Conservation (phyloP, 2,329 filamentous ascomycete genomes). For the Apiospora malaysiana region DNA sequence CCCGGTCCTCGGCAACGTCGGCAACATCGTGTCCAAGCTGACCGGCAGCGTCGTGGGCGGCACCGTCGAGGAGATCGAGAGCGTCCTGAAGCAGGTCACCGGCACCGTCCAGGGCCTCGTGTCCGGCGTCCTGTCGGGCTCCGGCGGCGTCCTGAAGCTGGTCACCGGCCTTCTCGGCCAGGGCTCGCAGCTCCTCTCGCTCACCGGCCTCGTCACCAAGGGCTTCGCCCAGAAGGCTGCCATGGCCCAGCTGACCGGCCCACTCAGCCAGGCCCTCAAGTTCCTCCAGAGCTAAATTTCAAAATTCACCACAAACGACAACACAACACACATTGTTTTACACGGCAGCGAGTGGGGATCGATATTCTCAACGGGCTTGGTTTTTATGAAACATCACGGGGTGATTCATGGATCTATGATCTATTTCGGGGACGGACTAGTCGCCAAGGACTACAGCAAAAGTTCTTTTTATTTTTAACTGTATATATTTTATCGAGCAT, state of each 20-base stretch:
- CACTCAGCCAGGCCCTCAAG: slow-evolving; percentile 2
- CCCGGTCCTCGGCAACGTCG: slow-evolving; percentile 22
- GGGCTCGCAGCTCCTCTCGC: not conserved
- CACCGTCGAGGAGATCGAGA: slow-evolving; percentile 7
- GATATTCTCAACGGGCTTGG: slow-evolving; percentile 1
- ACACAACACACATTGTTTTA: not conserved
- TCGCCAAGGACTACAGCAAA: not conserved
- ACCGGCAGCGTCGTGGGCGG: slow-evolving; percentile 11
- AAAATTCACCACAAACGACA: not conserved
- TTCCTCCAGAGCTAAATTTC: slow-evolving; percentile 19
- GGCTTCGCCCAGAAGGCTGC: not conserved
- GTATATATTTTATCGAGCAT: slow-evolving; percentile 6
- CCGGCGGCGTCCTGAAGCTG: slow-evolving; percentile 9
- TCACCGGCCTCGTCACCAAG: slow-evolving; percentile 4
- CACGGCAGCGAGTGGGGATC: not conserved
- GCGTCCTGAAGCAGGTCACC: slow-evolving; percentile 18
- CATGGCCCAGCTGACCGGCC: slow-evolving; percentile 7
- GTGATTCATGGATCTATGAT: slow-evolving; percentile 1
- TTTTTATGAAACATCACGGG: slow-evolving; percentile 5
- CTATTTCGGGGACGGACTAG: not conserved
- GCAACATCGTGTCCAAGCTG: slow-evolving; percentile 14
- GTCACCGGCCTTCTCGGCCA: slow-evolving; percentile 7
- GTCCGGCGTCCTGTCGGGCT: slow-evolving; percentile 16
- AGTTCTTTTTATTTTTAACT: not conserved
- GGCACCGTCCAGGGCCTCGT: slow-evolving; percentile 17